phyloP scores from a whole-genome alignment of 108 stramenopile species.

The Fistulifera pelliculosa region DNA sequence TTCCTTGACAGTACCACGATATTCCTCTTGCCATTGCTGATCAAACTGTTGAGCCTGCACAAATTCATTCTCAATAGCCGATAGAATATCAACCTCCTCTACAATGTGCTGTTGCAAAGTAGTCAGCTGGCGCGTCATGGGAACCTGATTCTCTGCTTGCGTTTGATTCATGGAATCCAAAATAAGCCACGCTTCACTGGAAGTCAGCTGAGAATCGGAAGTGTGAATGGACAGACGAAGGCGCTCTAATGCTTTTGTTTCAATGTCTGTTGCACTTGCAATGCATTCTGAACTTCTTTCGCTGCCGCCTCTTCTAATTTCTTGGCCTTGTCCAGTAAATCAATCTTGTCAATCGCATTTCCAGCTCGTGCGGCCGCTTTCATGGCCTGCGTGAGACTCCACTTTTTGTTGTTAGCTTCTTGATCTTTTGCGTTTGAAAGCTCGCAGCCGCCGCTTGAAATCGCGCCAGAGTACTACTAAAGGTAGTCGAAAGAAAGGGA shows the following conservation, averaged over 20 bases:
- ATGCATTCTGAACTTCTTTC: constrained; percentile 15
- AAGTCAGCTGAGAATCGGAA: constrained; percentile 15
- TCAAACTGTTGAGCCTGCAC: constrained; percentile 12
- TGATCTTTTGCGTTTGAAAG: background rate
- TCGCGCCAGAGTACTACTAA: constrained; percentile 57
- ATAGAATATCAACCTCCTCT: constrained; percentile 21
- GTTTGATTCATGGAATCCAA: constrained; percentile 17
- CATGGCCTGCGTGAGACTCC: constrained; percentile 32
- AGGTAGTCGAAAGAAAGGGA: constrained; percentile 53
- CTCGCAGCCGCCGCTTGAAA: constrained; percentile 27
- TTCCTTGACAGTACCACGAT: constrained; percentile 8
- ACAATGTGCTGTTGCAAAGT: constrained; percentile 11
- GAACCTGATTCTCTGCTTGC: constrained; percentile 2
- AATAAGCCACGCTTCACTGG: constrained; percentile 22
- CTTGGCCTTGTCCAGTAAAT: constrained; percentile 46
- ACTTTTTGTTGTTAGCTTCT: constrained; percentile 7
- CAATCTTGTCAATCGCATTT: constrained; percentile 36
- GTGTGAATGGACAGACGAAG: constrained; percentile 29
- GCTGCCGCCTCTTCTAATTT: constrained; percentile 22
- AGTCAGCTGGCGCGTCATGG: constrained; percentile 11
- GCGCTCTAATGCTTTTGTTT: constrained; percentile 18
- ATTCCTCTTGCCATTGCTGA: background rate
- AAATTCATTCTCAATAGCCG: constrained; percentile 20
- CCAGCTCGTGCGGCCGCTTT: constrained; percentile 51
- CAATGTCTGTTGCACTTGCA: constrained; percentile 15